Percentiles rank a stretch among this genome's conserved stretches.
phyloP scores from a whole-genome alignment of 2,329 filamentous ascomycete genomes.

The Botrytis fragariae region DNA sequence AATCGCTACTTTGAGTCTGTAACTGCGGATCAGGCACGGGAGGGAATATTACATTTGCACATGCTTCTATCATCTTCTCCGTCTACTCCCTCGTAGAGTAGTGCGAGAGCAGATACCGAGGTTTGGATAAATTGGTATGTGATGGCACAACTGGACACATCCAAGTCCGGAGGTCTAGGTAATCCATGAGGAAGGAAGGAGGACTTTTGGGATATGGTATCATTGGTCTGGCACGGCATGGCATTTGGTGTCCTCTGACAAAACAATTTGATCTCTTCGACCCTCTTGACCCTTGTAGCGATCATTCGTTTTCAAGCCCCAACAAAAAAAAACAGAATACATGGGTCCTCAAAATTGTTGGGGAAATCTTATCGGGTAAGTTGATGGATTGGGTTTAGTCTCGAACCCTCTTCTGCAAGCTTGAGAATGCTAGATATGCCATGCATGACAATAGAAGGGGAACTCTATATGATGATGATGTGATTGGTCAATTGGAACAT shows the following conservation, averaged over 20 bases:
- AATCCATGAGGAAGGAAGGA: not conserved
- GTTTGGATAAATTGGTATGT: not conserved
- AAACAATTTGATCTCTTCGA: not conserved
- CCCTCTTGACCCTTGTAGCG: conserved; percentile 1
- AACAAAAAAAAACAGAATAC: conserved; percentile 13
- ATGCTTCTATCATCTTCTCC: not conserved
- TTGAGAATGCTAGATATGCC: not conserved
- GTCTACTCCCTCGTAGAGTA: not conserved
- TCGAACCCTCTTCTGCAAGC: conserved; percentile 8
- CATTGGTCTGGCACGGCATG: not conserved
- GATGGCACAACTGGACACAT: not conserved
- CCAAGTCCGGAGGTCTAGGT: not conserved
- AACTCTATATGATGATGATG: not conserved
- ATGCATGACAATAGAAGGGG: conserved; percentile 8
- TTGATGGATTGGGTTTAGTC: conserved; percentile 1
- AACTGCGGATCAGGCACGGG: not conserved
- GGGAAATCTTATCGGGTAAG: conserved; percentile 13
- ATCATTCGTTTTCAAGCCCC: conserved; percentile 15
- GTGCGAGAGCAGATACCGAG: not conserved
- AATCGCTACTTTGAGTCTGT: not conserved
- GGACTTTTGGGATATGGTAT: not conserved
- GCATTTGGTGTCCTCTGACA: not conserved
- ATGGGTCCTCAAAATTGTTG: conserved; percentile 16
- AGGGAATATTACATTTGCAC: not conserved
- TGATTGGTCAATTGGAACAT: conserved; percentile 18